Evolutionary conservation across 768 basidiomycete genomes (phyloP).

Genomic region (Kondoa malvinella): DNA sequence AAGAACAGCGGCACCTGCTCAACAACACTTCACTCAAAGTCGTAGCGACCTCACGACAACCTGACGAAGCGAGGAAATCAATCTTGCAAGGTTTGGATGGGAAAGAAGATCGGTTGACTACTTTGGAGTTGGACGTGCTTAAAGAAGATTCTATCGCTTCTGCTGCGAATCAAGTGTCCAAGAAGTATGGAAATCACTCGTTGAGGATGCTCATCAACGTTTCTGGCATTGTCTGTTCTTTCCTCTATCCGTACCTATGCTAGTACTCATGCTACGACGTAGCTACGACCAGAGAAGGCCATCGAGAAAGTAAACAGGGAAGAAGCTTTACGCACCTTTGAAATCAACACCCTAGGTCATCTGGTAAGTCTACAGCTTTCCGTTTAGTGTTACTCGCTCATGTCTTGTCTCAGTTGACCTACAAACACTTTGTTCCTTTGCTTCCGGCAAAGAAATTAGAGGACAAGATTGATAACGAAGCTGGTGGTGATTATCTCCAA

Average conservation of each 20-base stretch:
- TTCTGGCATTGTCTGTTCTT: neutral
- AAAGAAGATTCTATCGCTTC: neutral
- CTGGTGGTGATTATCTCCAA: neutral
- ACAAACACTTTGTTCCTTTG: slow-evolving; percentile 7
- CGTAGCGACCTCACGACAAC: neutral
- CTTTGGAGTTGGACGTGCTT: slow-evolving; percentile 3
- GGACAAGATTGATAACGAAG: neutral
- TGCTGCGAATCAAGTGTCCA: neutral
- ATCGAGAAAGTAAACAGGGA: neutral
- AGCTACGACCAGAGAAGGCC: slow-evolving; percentile 2
- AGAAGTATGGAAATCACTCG: neutral
- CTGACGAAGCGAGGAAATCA: slow-evolving; percentile 3
- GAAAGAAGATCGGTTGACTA: neutral
- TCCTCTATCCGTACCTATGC: neutral
- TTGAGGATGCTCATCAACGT: slow-evolving; percentile 5
- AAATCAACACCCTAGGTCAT: slow-evolving; percentile 5
- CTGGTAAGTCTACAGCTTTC: too few relatives aligned
- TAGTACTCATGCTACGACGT: neutral
- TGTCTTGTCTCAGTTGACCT: too few relatives aligned
- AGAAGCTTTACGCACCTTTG: neutral
- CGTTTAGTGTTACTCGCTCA: too few relatives aligned
- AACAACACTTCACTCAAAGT: neutral
- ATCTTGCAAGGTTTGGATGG: slow-evolving; percentile 1
- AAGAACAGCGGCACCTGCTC: neutral
- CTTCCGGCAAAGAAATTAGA: neutral